Percentiles rank a stretch among this genome's conserved stretches.
phyloP scores from a whole-genome alignment of 78 protist genomes.

The Guillardia theta region DNA sequence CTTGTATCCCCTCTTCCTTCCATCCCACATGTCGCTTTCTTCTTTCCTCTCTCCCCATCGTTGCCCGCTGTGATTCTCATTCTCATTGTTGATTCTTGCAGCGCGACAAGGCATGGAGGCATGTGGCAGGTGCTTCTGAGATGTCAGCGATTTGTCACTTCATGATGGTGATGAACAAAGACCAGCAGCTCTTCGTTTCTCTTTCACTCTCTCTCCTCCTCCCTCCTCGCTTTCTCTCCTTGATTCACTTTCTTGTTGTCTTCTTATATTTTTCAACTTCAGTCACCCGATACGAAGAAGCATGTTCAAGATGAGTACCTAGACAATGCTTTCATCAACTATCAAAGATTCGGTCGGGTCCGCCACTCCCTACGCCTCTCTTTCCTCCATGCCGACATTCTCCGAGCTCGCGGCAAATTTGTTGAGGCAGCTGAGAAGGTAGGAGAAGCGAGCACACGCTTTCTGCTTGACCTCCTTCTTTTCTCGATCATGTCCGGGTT shows the following conservation, averaged over 20 bases:
- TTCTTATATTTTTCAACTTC: no score
- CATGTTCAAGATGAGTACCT: background rate
- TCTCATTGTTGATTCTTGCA: background rate
- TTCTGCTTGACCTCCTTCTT: background rate
- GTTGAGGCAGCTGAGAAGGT: background rate
- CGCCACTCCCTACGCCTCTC: background rate
- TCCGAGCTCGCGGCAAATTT: background rate
- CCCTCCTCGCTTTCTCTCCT: background rate
- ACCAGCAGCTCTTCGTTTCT: background rate
- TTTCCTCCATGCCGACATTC: background rate
- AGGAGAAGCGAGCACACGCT: background rate
- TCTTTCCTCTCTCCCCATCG: background rate
- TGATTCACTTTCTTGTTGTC: no score
- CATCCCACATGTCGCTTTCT: background rate
- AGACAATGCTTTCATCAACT: background rate
- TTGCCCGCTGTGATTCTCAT: background rate
- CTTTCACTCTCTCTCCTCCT: background rate
- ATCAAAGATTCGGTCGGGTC: background rate
- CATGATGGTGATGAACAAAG: background rate
- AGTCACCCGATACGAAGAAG: background rate
- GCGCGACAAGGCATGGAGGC: background rate
- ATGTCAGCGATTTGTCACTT: constrained; percentile 28
- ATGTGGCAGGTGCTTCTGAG: background rate
- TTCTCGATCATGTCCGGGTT: background rate
- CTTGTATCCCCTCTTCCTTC: background rate